Percentiles rank a stretch among this genome's conserved stretches.
Evolutionary conservation across 2,329 filamentous ascomycete genomes (phyloP).

Genomic region (Colletotrichum zoysiae): DNA sequence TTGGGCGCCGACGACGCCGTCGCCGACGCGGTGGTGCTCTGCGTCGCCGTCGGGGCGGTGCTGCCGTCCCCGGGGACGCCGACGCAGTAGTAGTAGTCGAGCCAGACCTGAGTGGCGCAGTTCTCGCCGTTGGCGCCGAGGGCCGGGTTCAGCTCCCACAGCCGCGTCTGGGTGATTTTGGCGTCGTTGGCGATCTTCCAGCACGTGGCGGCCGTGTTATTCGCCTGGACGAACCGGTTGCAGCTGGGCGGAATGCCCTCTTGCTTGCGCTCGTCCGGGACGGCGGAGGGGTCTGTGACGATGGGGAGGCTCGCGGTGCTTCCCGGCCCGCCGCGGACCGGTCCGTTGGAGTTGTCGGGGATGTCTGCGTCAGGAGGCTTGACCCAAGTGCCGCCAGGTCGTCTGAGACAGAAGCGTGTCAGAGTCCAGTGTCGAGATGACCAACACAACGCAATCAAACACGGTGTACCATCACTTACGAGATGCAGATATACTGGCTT

Average conservation of each 20-base stretch:
- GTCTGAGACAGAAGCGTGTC: neutral
- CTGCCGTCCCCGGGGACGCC: neutral
- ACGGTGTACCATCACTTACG: neutral
- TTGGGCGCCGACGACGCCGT: slow-evolving; percentile 22
- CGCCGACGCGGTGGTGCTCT: slow-evolving; percentile 2
- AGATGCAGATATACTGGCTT: slow-evolving; percentile 31
- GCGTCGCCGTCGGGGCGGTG: no score
- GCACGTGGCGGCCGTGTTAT: slow-evolving; percentile 14
- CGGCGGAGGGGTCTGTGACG: slow-evolving; percentile 6
- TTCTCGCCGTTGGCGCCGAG: slow-evolving; percentile 44
- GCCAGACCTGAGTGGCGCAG: slow-evolving; percentile 44
- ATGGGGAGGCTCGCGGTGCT: slow-evolving; percentile 33
- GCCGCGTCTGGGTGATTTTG: slow-evolving; percentile 10
- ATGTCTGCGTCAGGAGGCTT: slow-evolving; percentile 25
- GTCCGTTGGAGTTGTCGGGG: slow-evolving; percentile 29
- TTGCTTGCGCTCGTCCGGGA: slow-evolving; percentile 18
- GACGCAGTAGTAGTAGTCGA: slow-evolving; percentile 46
- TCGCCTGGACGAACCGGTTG: slow-evolving; percentile 17
- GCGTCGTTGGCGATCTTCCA: slow-evolving; percentile 28
- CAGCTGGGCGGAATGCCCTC: slow-evolving; percentile 30
- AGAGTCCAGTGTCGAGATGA: neutral
- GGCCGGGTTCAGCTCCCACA: slow-evolving; percentile 19
- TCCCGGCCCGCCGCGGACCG: slow-evolving; percentile 35
- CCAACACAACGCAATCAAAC: no score
- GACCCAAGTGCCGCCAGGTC: slow-evolving; percentile 20